Percentiles rank a stretch among this genome's conserved stretches.
These are phyloP conservation scores for Talaromyces trachyspermus DNA, from an alignment of 495 filamentous ascomycete genomes.

Conservation along the genomic window DNA sequence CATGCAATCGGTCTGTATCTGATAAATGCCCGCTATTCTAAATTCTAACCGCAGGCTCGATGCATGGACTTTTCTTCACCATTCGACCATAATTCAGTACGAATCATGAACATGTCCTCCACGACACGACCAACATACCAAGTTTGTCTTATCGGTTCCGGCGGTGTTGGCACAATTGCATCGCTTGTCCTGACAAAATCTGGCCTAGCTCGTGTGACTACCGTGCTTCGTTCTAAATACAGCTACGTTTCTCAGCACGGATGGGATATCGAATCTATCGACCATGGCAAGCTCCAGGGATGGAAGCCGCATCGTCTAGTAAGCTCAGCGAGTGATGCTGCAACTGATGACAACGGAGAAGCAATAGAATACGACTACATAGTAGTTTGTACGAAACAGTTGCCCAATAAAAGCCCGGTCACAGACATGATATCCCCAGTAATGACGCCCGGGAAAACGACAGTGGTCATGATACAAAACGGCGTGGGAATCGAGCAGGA, in stretches of 20 bases:
- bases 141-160: slow-evolving; percentile 44
- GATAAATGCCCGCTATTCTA: too few species aligned
- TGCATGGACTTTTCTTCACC: too few species aligned
- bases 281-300: slow-evolving; percentile 17
- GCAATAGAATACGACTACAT: not conserved
- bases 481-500: slow-evolving; percentile 62
- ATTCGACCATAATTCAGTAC: too few species aligned
- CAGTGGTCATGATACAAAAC: slow-evolving; percentile 63
- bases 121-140: slow-evolving; percentile 4
- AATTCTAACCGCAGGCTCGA: too few species aligned
- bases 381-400: not conserved
- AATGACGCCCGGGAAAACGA: slow-evolving; percentile 5
- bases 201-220: slow-evolving; percentile 31
- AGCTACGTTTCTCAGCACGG: slow-evolving; percentile 35
- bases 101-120: too few species aligned
- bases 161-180: slow-evolving; percentile 47
- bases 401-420: not conserved
- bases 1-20: too few species aligned
- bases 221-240: slow-evolving; percentile 52
- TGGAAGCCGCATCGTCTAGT: slow-evolving; percentile 13
- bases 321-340: not conserved
- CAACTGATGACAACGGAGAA: not conserved
- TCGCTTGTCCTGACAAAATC: slow-evolving; percentile 37
- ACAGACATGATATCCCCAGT: not conserved
- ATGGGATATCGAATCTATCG: slow-evolving; percentile 40